A percentile compares a stretch with the other conserved stretches of the same genome.
These are phyloP conservation scores for Phaeosphaeria sp. DNA, from an alignment of 2,329 filamentous ascomycete genomes.

Conservation along the genomic window DNA sequence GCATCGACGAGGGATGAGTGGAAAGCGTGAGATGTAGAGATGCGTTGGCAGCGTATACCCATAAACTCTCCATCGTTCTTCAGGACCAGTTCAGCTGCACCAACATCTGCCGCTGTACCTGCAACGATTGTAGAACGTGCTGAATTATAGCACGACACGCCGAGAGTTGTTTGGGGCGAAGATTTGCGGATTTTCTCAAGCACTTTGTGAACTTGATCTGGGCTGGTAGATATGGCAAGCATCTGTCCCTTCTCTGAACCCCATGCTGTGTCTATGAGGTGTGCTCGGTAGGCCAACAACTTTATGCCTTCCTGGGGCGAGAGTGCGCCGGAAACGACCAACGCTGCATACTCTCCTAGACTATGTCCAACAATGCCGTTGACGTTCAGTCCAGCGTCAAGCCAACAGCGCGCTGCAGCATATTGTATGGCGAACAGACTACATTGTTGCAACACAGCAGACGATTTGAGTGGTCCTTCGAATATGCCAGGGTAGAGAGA, in stretches of 20 bases:
- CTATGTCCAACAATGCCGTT: constrained; percentile 27
- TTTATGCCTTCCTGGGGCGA: constrained; percentile 35
- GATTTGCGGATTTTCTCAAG: constrained; percentile 2
- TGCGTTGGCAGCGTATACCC: constrained; percentile 22
- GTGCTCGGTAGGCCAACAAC: constrained; percentile 43
- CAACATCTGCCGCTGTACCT: constrained; percentile 44
- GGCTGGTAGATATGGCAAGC: constrained; percentile 18
- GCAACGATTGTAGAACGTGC: constrained; percentile 51
- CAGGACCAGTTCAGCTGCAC: constrained; percentile 21
- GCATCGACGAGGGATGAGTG: constrained; percentile 37
- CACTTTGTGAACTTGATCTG: constrained; percentile 5
- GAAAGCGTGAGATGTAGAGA: constrained; percentile 33
- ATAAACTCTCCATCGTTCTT: neutral
- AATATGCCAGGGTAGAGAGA: constrained; percentile 21
- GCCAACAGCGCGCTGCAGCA: constrained; percentile 24
- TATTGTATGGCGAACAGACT: constrained; percentile 28
- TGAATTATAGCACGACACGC: constrained; percentile 52
- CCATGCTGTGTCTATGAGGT: constrained; percentile 31
- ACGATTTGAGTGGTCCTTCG: constrained; percentile 3
- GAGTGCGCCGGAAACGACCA: constrained; percentile 43
- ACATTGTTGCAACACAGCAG: constrained; percentile 15
- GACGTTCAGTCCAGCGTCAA: constrained; percentile 18
- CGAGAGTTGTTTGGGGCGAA: constrained; percentile 1
- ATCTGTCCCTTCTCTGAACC: constrained; percentile 29
- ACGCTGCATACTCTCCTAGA: constrained; percentile 49